These are phyloP conservation scores for Eucommia ulmoides DNA, from an alignment of 257 asterid species.

Conservation along the genomic window DNA sequence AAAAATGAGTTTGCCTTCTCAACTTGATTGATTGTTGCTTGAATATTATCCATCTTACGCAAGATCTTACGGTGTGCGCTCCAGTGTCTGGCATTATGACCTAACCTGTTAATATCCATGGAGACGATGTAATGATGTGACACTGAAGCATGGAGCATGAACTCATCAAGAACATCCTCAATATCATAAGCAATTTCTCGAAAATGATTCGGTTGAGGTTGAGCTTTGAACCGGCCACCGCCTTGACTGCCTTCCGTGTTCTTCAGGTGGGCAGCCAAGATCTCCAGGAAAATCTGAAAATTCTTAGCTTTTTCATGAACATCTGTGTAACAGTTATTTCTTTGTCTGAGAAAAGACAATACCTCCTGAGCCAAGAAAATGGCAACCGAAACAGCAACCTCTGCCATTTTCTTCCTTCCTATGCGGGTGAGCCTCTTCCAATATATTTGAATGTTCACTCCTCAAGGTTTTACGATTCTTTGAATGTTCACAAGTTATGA, in stretches of 20 bases:
- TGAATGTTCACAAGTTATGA: too few species aligned
- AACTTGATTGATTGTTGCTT: neutral
- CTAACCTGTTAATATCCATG: neutral
- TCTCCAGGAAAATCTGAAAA: conserved; percentile 8
- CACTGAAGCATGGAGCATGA: conserved; percentile 12
- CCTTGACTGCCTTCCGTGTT: conserved; percentile 1
- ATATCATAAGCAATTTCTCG: conserved; percentile 12
- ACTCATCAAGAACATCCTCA: conserved; percentile 23
- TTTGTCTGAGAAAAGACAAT: neutral
- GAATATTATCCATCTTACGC: conserved; percentile 1
- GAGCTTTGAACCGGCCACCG: neutral
- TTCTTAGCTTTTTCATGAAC: neutral
- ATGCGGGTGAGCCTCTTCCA: too few species aligned
- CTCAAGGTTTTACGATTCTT: too few species aligned
- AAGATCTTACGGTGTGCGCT: conserved; percentile 9
- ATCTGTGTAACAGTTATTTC: neutral
- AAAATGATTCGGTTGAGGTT: conserved; percentile 1
- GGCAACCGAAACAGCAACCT: conserved; percentile 15
- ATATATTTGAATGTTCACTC: too few species aligned
- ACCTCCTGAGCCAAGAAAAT: conserved; percentile 2
- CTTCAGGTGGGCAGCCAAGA: conserved; percentile 8
- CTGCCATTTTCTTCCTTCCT: conserved; percentile 20
- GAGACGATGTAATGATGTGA: conserved; percentile 5
- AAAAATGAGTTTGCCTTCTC: neutral
- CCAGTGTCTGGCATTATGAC: conserved; percentile 8